These are phyloP conservation scores for Lineolata rhizophorae DNA, from an alignment of 495 filamentous ascomycete genomes.

Conservation along the genomic window DNA sequence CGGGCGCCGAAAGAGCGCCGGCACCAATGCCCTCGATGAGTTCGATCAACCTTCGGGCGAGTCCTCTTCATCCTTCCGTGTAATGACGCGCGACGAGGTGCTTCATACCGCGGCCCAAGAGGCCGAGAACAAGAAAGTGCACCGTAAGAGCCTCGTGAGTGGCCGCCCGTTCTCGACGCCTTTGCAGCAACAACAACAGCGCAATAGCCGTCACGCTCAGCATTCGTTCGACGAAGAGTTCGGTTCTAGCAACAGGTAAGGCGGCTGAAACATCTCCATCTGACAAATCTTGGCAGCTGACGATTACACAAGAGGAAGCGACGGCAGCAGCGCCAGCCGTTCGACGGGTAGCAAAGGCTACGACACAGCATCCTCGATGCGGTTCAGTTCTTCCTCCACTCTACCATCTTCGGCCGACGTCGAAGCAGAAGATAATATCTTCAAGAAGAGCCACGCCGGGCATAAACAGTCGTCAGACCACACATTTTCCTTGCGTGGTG, in stretches of 20 bases:
- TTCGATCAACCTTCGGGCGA: no score
- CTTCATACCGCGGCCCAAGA: no score
- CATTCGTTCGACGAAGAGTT: constrained; percentile 6
- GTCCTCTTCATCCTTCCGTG: no score
- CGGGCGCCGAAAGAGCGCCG: no score
- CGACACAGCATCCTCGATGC: constrained; percentile 10
- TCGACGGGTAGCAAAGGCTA: constrained; percentile 9
- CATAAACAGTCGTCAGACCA: constrained; percentile 1
- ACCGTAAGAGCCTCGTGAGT: no score
- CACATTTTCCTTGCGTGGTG: neutral
- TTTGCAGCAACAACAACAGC: no score
- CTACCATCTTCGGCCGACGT: constrained; percentile 11
- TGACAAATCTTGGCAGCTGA: constrained; percentile 4
- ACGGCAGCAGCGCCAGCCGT: constrained; percentile 7
- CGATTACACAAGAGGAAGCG: constrained; percentile 11
- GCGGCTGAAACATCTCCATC: neutral
- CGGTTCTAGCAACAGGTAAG: constrained; percentile 9
- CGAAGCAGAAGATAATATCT: no score
- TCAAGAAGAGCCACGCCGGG: constrained; percentile 4
- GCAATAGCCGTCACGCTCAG: no score
- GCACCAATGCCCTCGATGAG: no score
- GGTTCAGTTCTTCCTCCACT: constrained; percentile 14
- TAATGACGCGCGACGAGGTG: no score
- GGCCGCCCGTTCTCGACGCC: no score
- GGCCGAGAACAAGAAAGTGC: no score